Evolutionary conservation across 1,139 yeast genomes (phyloP).

Genomic region (Geotrichum restrictum): DNA sequence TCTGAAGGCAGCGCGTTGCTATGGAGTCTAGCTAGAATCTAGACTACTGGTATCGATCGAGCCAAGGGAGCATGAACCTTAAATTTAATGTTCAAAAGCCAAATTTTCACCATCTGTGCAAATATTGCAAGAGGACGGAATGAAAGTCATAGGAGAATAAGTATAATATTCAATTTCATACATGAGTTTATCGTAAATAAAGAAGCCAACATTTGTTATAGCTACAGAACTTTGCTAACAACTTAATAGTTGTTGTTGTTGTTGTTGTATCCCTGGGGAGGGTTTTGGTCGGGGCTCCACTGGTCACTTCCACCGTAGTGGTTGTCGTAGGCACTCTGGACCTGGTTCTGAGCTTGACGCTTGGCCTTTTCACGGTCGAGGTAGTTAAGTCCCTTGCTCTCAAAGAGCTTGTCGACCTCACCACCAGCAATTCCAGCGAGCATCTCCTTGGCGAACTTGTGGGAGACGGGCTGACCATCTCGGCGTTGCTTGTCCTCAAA

Average conservation of each 20-base stretch:
- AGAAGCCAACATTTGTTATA: not conserved
- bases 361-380: slow-evolving; percentile 43
- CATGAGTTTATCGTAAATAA: no score
- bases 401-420: slow-evolving; percentile 38
- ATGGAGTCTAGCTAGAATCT: no score
- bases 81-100: no score
- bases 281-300: slow-evolving; percentile 28
- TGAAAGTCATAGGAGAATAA: no score
- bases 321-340: slow-evolving; percentile 31
- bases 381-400: slow-evolving; percentile 37
- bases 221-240: not conserved
- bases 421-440: slow-evolving; percentile 38
- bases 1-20: no score
- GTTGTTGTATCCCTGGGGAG: slow-evolving; percentile 20
- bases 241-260: slow-evolving; percentile 1
- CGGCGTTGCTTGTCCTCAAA: slow-evolving; percentile 35
- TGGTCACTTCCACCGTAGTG: slow-evolving; percentile 33
- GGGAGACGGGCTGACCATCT: slow-evolving; percentile 36
- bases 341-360: slow-evolving; percentile 30
- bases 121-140: no score
- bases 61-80: no score
- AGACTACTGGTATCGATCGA: no score
- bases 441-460: slow-evolving; percentile 34
- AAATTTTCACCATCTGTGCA: no score
- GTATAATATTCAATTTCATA: no score